Base-by-base conservation (phyloP, 768 basidiomycete genomes). In the Kwoniella bestiolae region DNA sequence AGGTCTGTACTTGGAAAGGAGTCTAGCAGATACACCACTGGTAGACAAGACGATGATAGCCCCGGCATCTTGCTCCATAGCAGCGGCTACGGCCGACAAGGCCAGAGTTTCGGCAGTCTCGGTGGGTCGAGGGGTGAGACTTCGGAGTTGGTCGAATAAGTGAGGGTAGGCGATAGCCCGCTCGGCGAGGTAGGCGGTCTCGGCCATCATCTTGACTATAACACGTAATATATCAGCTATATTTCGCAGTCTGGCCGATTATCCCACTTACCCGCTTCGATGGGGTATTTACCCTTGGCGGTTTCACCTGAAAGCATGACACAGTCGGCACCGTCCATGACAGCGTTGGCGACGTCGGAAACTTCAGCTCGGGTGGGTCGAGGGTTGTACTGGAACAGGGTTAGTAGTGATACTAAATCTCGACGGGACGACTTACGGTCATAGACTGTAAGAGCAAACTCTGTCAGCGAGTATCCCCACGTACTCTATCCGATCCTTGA, bases 221-320 rank as follows among this genome's bases (percentile, higher is more conserved):
- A 49, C 25, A n/a, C 38, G 57, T 60, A 41, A 9, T 5, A 41
- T 41, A 23, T 51, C 14, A 59, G 63, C 26, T n/a, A 60, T 29
- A 28, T 8, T 29, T n/a, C n/a, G n/a, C n/a, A n/a, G n/a, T n/a
- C n/a, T n/a, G n/a, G n/a, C n/a, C n/a, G n/a, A n/a, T n/a, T n/a
- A 29, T 16, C 11, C 6, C 23, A 81, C 88, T 31, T 77, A 90
- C 92, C 93, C 56, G 96, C 94, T 82, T 95, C 89, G 79, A 97
- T 87, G 58, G 96, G 96, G 83, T 99, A 99, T 69, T 86, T 84
- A 67, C 96, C 96, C 85, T 98, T 99, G 65, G 96, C 96, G 62
- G 96, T 99, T 84, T 99, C 96, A 66, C 96, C 96, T 23, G 95
- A 97, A 81, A 99, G 84, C 96, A 99, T 99, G 82, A 99, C 96